Evolutionary conservation across 2,329 filamentous ascomycete genomes (phyloP).

Genomic region (Diaporthe aspalathi): DNA sequence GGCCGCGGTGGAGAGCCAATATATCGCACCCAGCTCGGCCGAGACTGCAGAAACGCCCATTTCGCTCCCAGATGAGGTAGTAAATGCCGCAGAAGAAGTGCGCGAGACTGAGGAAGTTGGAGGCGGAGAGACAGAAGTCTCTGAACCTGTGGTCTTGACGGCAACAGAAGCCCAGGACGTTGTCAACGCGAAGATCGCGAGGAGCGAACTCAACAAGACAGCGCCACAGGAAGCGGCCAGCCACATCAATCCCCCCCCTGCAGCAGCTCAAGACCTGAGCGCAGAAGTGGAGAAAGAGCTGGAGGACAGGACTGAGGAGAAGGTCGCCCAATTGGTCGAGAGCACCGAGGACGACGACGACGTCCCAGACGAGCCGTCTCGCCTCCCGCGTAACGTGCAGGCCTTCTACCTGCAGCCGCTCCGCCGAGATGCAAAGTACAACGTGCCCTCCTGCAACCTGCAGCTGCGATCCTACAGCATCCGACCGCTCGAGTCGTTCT

Average conservation of each 20-base stretch:
- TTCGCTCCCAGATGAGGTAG: slow-evolving; percentile 9
- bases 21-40: not conserved
- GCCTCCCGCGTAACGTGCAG: slow-evolving; percentile 83
- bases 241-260: not conserved
- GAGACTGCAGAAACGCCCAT: not conserved
- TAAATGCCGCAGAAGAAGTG: slow-evolving; percentile 31
- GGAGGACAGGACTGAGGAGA: not conserved
- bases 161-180: slow-evolving; percentile 32
- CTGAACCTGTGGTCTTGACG: slow-evolving; percentile 4
- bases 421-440: slow-evolving; percentile 77
- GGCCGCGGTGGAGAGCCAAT: not conserved
- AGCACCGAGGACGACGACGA: slow-evolving; percentile 11
- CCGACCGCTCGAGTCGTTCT: slow-evolving; percentile 92
- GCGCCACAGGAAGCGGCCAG: not conserved
- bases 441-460: slow-evolving; percentile 87
- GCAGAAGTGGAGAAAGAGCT: not conserved
- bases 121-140: slow-evolving; percentile 1
- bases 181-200: slow-evolving; percentile 17
- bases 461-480: slow-evolving; percentile 92
- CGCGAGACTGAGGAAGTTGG: slow-evolving; percentile 28
- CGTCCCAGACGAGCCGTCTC: slow-evolving; percentile 49
- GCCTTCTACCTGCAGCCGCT: slow-evolving; percentile 88
- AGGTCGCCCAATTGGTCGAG: slow-evolving; percentile 7
- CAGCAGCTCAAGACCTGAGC: not conserved
- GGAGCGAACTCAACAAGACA: not conserved